Conservation (phyloP, 345 rosid genomes). For the Brassica incana region DNA sequence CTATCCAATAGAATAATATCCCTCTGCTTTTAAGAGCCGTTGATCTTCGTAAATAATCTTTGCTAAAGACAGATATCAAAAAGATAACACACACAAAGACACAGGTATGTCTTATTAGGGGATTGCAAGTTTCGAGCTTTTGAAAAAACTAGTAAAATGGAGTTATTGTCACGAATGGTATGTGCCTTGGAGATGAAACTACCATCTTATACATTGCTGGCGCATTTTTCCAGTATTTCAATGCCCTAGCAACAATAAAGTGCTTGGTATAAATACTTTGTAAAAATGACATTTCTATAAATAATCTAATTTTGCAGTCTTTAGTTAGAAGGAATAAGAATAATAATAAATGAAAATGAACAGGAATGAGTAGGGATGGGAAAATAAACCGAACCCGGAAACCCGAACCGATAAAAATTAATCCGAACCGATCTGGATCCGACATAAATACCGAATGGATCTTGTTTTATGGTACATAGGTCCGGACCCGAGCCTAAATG, state of each 20-base stretch:
- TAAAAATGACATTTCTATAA: no score
- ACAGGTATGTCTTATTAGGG: neutral
- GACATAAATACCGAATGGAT: no score
- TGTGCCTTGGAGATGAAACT: conserved; percentile 5
- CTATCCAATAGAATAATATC: conserved; percentile 1
- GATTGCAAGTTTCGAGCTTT: conserved; percentile 4
- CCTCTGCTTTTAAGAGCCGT: conserved; percentile 18
- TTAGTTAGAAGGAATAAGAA: no score
- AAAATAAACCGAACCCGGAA: no score
- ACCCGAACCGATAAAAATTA: no score
- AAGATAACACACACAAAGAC: conserved; percentile 17
- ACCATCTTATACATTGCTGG: neutral
- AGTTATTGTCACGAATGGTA: neutral
- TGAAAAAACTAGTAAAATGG: neutral
- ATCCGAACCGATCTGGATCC: no score
- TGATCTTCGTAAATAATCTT: conserved; percentile 31
- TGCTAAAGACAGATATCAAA: neutral
- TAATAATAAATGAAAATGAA: no score
- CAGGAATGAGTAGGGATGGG: no score
- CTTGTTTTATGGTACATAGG: no score
- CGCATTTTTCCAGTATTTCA: neutral
- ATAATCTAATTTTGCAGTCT: no score
- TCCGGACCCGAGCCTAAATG: no score
- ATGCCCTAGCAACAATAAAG: neutral
- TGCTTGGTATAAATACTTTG: neutral